Evolutionary conservation across 2,329 filamentous ascomycete species (phyloP).

Genomic region (Xylogone sp.): DNA sequence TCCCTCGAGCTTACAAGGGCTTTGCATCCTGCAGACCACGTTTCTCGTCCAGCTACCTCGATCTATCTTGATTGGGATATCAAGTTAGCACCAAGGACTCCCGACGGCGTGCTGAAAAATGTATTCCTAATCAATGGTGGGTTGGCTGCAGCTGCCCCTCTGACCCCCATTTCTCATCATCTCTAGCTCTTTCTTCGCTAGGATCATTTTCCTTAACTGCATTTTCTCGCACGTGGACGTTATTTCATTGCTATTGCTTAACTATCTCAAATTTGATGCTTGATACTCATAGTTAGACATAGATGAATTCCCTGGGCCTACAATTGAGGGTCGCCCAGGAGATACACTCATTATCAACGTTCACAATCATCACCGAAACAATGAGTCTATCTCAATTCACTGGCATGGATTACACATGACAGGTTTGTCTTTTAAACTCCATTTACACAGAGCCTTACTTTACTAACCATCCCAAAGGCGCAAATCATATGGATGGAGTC

Average conservation of each 20-base stretch:
- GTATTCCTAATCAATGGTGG: slow-evolving; percentile 46
- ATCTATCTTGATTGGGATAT: slow-evolving; percentile 35
- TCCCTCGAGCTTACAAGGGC: not conserved
- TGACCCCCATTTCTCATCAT: not conserved
- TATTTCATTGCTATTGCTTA: too few species aligned
- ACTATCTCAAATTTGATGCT: not conserved
- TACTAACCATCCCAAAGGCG: slow-evolving; percentile 13
- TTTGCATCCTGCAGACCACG: slow-evolving; percentile 39
- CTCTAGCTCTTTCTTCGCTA: not conserved
- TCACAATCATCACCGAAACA: slow-evolving; percentile 32
- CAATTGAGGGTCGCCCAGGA: slow-evolving; percentile 42
- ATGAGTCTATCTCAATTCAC: slow-evolving; percentile 39
- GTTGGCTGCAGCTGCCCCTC: slow-evolving; percentile 4
- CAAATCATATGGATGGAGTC: not conserved
- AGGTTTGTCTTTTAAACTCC: slow-evolving; percentile 18
- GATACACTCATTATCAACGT: slow-evolving; percentile 40
- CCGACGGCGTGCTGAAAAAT: slow-evolving; percentile 44
- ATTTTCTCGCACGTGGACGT: too few species aligned
- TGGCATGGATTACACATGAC: slow-evolving; percentile 43
- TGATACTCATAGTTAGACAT: not conserved
- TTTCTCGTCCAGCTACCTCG: slow-evolving; percentile 29
- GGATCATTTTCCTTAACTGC: too few species aligned
- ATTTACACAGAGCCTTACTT: not conserved
- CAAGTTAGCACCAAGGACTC: slow-evolving; percentile 30
- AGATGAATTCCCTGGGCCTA: slow-evolving; percentile 41